Base-by-base conservation (phyloP, 2,329 filamentous ascomycete genomes). In the Neopestalotiopsis rosae region DNA sequence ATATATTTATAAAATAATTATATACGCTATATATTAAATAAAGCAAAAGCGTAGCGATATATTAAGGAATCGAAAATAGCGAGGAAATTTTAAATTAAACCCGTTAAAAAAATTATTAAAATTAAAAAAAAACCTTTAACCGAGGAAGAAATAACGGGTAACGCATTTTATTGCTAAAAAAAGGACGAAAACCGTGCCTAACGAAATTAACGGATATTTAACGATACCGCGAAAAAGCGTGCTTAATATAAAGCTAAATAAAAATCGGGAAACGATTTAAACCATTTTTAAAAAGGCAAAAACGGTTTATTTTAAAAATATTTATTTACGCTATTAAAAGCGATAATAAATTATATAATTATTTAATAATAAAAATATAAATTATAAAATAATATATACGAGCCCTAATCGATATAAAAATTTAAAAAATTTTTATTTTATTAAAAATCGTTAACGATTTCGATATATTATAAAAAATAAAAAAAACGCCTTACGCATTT, bases 161-260 rank as follows among this genome's bases (percentile, higher is more conserved):
- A 24, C 24, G 24, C 24, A 24, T 24, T 1, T 24, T 24, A 24
- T 2, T 2, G 24, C 24, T 24, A 24, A 24, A 24, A 24, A 24
- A 24, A 2, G 24, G 2, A 24, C 28, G 12, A 28, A 1, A 3
- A 38, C 1, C 13, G 5, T 4, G 1, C 14, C 1, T 9, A 2
- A 28, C 5, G 5, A 6, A 1, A 49, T 2, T 20, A 4, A 3
- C 4, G 4, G 12, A 45, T 45, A 45, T 45, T 12, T 45, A 13
- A 61, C 10, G 38, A 61, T 6, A 2, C 9, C 13, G 3, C 2
- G 2, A 45, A 1, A 40, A 12, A 4, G 38, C 30, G 12, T 0
- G 17, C 4, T 0, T 24, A 62, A 1, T 38, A 34, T 20, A 5
- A 10, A 38, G 17, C 3, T 1, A 40, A 62, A 62, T 13, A 34